A percentile compares a stretch with the other conserved stretches of the same genome.
Conservation (phyloP, 2,329 filamentous ascomycete genomes). For the Diplodia corticola region DNA sequence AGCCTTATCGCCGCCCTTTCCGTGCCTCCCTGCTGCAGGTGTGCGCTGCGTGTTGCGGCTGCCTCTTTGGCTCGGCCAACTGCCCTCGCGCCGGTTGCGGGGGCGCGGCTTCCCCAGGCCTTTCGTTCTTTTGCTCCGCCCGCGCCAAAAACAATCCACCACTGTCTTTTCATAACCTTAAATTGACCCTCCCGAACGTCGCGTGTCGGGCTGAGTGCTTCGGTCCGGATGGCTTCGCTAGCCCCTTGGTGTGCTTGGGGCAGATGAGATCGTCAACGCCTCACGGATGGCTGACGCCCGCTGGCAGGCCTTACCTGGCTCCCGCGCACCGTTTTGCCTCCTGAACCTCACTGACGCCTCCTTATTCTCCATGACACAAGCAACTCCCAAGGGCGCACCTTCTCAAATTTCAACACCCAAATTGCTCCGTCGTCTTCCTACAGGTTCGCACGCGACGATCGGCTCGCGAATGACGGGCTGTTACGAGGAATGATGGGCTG, state of each 20-base stretch:
- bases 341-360: not conserved
- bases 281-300: not conserved
- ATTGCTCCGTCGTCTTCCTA: not conserved
- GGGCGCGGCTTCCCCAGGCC: not conserved
- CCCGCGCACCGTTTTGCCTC: not conserved
- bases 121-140: not conserved
- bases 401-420: no score
- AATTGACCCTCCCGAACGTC: not conserved
- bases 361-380: not conserved
- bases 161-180: not conserved
- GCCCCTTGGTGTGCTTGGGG: not conserved
- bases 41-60: not conserved
- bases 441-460: not conserved
- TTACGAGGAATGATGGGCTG: not conserved
- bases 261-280: constrained; percentile 12
- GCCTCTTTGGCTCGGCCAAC: not conserved
- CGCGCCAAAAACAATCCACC: not conserved
- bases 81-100: not conserved
- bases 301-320: not conserved
- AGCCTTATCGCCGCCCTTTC: not conserved
- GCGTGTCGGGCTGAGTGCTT: not conserved
- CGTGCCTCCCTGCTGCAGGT: not conserved
- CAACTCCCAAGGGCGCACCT: not conserved
- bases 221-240: constrained; percentile 15
- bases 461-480: not conserved